A percentile compares a stretch with the other conserved stretches of the same genome.
Evolutionary conservation across 257 asterid species (phyloP).

Genomic region (Plantago ovata): DNA sequence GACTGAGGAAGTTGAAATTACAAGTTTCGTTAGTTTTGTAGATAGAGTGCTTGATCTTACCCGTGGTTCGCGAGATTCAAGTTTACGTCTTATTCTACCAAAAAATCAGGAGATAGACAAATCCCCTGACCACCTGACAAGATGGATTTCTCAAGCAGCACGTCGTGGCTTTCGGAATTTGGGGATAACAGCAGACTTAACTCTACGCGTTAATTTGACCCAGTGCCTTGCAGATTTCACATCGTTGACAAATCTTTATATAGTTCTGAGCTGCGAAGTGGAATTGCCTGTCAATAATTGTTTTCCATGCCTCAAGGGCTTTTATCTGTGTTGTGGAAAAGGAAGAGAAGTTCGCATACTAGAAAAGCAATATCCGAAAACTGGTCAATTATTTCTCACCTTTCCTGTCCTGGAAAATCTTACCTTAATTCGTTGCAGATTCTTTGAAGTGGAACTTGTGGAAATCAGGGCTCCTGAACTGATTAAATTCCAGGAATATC

Average conservation of each 20-base stretch:
- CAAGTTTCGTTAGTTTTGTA: background rate
- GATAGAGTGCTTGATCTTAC: background rate
- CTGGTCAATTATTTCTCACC: background rate
- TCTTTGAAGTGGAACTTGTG: background rate
- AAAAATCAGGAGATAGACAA: no score
- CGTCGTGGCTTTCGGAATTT: no score
- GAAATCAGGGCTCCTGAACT: slow-evolving; percentile 1
- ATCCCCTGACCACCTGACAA: no score
- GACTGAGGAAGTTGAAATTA: no score
- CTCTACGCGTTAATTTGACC: background rate
- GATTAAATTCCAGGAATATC: no score
- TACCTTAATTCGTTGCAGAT: background rate
- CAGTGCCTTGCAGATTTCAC: background rate
- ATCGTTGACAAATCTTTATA: background rate
- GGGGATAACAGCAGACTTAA: no score
- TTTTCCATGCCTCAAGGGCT: background rate
- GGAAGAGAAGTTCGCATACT: background rate
- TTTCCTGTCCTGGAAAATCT: background rate
- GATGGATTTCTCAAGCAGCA: no score
- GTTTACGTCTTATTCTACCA: no score
- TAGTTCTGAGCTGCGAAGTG: background rate
- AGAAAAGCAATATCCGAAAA: background rate
- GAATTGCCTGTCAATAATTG: background rate
- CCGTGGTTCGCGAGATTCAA: background rate
- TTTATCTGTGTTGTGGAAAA: background rate